Evolutionary conservation across 1,284 basidiomycete species (phyloP), one percentile per base, ranked within the genome.

Genomic region (Porogramme epimiltina): DNA sequence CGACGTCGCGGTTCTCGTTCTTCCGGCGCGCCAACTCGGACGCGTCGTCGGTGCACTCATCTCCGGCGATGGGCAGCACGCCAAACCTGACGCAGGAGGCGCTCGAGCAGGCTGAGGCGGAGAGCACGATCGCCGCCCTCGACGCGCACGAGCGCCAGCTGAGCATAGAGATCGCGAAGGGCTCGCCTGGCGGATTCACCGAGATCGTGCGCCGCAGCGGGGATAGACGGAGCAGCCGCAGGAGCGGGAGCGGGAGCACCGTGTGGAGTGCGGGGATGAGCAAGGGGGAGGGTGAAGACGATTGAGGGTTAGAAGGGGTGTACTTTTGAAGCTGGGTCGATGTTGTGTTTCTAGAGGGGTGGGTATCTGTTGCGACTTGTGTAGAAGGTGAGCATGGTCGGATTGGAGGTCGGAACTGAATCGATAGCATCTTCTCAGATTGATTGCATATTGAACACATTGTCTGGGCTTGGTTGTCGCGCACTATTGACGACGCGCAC

Each of bases 251-350:
- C 60, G 86, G 85, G 2, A 88, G 87, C 65, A 91, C 89, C 1
- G 87, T 91, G 23, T 91, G 85, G 84, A 91, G 89, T 64, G 89
- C 89, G 42, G 89, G 89, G 23, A 85, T 90, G 84, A 84, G 84
- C 60, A 74, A 74, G 37, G 80, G 70, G 10, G 82, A 81, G 53
- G 80, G 80, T 41, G 63, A 61, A 19, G 67, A 70, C 43, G 70
- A 68, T 42, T 68, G 22, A 42, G 40, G 31, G 23, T 18, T n/a
- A n/a, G n/a, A 20, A 15, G 22, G 62, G 49, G 41, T 53, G 54
- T 59, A 55, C 24, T 40, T 31, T 51, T 51, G 54, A 54, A 37
- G 28, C 28, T 49, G 51, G 33, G 20, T 44, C n/a, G 26, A 13
- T 38, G 39, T 33, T 57, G 50, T 54, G 41, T 51, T 51, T 53